A percentile compares a stretch with the other conserved stretches of the same genome.
These are phyloP conservation scores for Teunomyces aglyptinius DNA, from an alignment of 805 yeast genomes.

Conservation along the genomic window DNA sequence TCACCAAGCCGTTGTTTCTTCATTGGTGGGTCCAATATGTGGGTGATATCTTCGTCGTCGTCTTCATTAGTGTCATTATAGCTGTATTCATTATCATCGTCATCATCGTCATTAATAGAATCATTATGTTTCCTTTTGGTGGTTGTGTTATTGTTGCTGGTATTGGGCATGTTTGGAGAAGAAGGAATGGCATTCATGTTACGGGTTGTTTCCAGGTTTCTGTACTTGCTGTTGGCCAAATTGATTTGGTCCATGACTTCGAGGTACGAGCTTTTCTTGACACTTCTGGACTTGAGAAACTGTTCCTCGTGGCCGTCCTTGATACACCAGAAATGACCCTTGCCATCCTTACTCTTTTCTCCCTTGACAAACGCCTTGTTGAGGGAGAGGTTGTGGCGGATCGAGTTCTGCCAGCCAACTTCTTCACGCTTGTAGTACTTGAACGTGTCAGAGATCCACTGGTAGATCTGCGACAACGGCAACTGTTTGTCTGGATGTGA, in stretches of 20 bases:
- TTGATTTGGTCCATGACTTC: slow-evolving; percentile 43
- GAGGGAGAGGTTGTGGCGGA: slow-evolving; percentile 87
- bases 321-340: slow-evolving; percentile 92
- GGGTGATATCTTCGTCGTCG: slow-evolving; percentile 5
- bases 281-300: slow-evolving; percentile 64
- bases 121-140: slow-evolving; percentile 14
- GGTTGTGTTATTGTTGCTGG: neutral
- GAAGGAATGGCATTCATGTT: slow-evolving; percentile 29
- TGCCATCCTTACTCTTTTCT: slow-evolving; percentile 86
- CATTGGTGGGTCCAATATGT: slow-evolving; percentile 11
- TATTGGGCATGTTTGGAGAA: slow-evolving; percentile 23
- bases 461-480: slow-evolving; percentile 68
- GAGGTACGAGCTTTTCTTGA: slow-evolving; percentile 43
- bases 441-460: slow-evolving; percentile 88
- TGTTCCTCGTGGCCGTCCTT: slow-evolving; percentile 79
- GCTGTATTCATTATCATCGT: slow-evolving; percentile 14
- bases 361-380: slow-evolving; percentile 92
- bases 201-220: slow-evolving; percentile 8
- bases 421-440: slow-evolving; percentile 79
- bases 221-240: slow-evolving; percentile 9
- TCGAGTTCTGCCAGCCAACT: slow-evolving; percentile 97
- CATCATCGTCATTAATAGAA: slow-evolving; percentile 15
- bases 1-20: slow-evolving; percentile 16
- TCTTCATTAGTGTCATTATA: slow-evolving; percentile 6
- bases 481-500: slow-evolving; percentile 58